Base-by-base conservation (phyloP, 306 rosid species). In the Cucumis melo region DNA sequence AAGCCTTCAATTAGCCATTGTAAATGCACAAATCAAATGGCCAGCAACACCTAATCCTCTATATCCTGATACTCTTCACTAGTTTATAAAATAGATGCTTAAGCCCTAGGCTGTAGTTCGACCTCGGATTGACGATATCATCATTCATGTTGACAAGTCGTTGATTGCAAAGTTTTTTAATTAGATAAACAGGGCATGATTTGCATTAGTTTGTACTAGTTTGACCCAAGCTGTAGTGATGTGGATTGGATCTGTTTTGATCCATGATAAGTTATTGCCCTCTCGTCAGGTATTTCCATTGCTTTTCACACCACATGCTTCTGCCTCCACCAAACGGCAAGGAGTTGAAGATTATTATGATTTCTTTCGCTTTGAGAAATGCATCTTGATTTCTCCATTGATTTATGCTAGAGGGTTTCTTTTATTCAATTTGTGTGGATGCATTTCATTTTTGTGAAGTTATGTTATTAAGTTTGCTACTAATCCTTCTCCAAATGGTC, bases 51-150 rank as follows among this genome's bases (percentile, higher is more conserved):
- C 90, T 27, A 94, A 94, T 80, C 91, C 93, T 58, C 86, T 91
- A 73, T 94, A 92, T 82, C 99, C 99, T 29, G 99, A 95, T 5
- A 97, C 98, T 27, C 91, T 95, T 79, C 98, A 85, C 82, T 91
- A 90, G 89, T 95, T 95, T 23, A 90, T 95, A 38, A 88, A 94
- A 59, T 95, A 98, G 99, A 92, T 95, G 99, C 98, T 95, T 88
- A 98, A 92, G 78, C 93, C 99, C 15, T 96, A 89, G 80, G 87
- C 90, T 59, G 80, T 92, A n/a, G 89, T 95, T 66, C 88, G 99
- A 66, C 99, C 99, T 29, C 85, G 87, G 54, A 92, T 95, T 46
- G 91, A 90, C 9, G 99, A 95, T 80, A 95, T 95, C 79, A 32
- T 90, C 41, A 86, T 95, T 78, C 99, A 95, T 21, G 97, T 95